These are phyloP conservation scores for Melocanna baccifera DNA, from an alignment of 176 grass and related monocot genomes.

Conservation along the genomic window DNA sequence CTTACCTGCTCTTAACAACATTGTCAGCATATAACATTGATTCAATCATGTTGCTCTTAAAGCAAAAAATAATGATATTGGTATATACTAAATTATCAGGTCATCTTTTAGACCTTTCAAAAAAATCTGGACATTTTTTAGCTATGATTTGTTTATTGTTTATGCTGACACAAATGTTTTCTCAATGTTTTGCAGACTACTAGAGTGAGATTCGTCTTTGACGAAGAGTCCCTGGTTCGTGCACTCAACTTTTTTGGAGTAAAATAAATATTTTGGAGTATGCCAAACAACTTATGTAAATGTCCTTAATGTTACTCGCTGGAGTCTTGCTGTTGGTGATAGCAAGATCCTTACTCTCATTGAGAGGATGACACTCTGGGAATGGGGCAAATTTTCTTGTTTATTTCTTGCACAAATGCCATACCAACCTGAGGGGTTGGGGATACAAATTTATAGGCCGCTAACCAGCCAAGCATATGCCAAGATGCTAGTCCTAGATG, in stretches of 20 bases:
- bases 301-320: no score
- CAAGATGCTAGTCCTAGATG: no score
- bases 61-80: not conserved
- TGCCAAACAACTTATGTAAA: not conserved
- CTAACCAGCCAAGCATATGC: no score
- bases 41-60: not conserved
- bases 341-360: no score
- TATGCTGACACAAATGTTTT: conserved; percentile 9
- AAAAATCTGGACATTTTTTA: not conserved
- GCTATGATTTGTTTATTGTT: not conserved
- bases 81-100: not conserved
- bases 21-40: not conserved
- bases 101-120: no score
- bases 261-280: not conserved
- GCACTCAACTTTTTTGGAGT: conserved; percentile 12
- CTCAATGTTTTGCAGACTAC: conserved; percentile 57
- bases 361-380: no score
- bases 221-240: conserved; percentile 85
- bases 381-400: no score
- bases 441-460: no score
- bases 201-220: conserved; percentile 91
- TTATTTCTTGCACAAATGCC: no score
- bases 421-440: no score
- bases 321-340: no score
- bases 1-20: not conserved